A percentile compares a stretch with the other conserved stretches of the same genome.
phyloP scores from a whole-genome alignment of 106 monocot genomes.

The Dendrobium officinale region DNA sequence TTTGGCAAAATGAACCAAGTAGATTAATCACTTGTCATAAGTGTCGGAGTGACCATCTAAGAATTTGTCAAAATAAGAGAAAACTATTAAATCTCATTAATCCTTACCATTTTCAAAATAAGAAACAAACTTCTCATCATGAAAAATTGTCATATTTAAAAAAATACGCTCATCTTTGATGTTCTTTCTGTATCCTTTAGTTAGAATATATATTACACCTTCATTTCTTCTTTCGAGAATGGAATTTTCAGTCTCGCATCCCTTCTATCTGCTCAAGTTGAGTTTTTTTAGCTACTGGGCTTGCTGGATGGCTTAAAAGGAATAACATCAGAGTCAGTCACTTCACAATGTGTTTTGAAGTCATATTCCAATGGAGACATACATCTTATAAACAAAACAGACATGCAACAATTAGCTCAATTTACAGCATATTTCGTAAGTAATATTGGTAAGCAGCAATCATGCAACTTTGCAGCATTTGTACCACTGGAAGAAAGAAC shows the following conservation, averaged over 20 bases:
- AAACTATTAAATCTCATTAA: too few relatives aligned
- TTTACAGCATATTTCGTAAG: constrained; percentile 67
- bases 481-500: constrained; percentile 57
- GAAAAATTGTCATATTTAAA: neutral
- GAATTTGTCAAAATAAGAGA: neutral
- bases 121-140: neutral
- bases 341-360: constrained; percentile 65
- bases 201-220: neutral
- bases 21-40: too few relatives aligned
- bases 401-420: constrained; percentile 39
- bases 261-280: neutral
- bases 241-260: neutral
- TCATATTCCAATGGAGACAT: constrained; percentile 51
- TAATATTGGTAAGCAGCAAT: constrained; percentile 35
- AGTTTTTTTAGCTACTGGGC: constrained; percentile 52
- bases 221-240: neutral
- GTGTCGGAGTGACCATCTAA: neutral
- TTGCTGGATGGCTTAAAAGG: constrained; percentile 64
- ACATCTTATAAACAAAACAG: constrained; percentile 51
- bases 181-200: neutral
- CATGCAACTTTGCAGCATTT: constrained; percentile 76
- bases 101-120: too few relatives aligned
- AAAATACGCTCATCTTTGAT: neutral
- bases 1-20: neutral
- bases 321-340: constrained; percentile 54